Base-by-base conservation (phyloP, 768 basidiomycete species). In the Lactifluus rugatus region DNA sequence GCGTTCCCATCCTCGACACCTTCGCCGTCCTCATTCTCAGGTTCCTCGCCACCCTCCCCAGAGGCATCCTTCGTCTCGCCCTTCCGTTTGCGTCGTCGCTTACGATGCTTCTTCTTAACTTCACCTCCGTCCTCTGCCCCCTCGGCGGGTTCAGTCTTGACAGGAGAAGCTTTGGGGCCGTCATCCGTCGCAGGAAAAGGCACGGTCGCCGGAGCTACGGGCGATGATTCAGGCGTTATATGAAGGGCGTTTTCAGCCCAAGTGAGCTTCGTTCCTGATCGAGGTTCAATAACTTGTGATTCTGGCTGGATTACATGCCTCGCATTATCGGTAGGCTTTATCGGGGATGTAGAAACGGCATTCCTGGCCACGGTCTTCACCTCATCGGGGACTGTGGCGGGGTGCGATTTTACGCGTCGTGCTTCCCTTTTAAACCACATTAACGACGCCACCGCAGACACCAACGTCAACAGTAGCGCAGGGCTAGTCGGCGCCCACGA, bases 111-210 rank as follows among this genome's bases (percentile, higher is more conserved):
- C 67, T 74, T 72, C 62, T 64, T 69, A 11, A 66, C 68, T 49
- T 69, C 73, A 1, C 73, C 73, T 69, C 74, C 64, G 81, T 83
- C 64, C 78, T 82, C 56, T 69, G 75, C 63, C 81, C 82, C 64
- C 36, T 47, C 58, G 7, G 44, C 17, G 47, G 34, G 11, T 10
- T 34, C 34, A 11, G 34, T 11, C 34, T 56, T 60, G 31, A 14
- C 28, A 26, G n/a, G 46, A 17, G 47, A 48, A 6, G 5, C 13
- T 21, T 55, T 51, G 11, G 28, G 17, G 3, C 9, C 19, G 6
- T 16, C 32, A 46, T 41, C 48, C 21, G 25, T n/a, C 10, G 47
- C n/a, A 9, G 47, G 25, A 17, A 26, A 26, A 7, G n/a, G n/a
- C 11, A 41, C 39, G 7, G 28, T 51, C 39, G 2, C 52, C 21